Base-by-base conservation (phyloP, 768 basidiomycete genomes). In the Russula earlei region DNA sequence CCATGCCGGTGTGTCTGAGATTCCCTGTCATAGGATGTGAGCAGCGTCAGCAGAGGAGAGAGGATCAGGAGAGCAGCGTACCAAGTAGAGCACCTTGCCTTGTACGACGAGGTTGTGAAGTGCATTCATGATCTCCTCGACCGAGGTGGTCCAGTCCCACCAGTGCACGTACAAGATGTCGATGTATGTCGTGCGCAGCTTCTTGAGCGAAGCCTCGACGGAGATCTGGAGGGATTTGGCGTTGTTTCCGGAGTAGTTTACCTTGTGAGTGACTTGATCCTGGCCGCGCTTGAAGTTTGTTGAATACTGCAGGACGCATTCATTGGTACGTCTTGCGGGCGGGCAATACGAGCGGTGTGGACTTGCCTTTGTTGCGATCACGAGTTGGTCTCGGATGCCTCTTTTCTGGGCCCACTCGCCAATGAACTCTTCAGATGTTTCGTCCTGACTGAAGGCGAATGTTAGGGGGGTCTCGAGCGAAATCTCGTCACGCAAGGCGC, bases 91-190 rank as follows among this genome's bases (percentile, higher is more conserved):
- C 12, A 75, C 72, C 60, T 77, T 76, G 42, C 75, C 73, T 7
- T 64, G 49, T 15, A 52, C 65, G 55, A 77, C 74, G 20, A 77
- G 55, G 43, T 70, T 66, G 62, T 77, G 72, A 11, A 78, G 64
- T 19, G 58, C 45, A 24, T 68, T 54, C 44, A 54, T 54, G 4
- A 54, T 38, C 36, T 54, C 52, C 27, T 54, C 52, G 5, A 54
- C 68, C 11, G 69, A 70, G 5, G 75, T 75, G 9, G 71, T 65
- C 56, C 69, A 76, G 55, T 78, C 77, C 78, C 75, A 74, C 70
- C 72, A 78, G 61, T 82, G 80, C 5, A 81, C 62, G 56, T 82
- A 81, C 29, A 81, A 64, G 47, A 83, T 72, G 60, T 82, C 80
- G 62, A 82, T 46, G 29, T 78, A 85, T n/a, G 74, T 69, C 0